phyloP scores from a whole-genome alignment of 192 early-diverging fungal genomes.

The Coemansia sp. region DNA sequence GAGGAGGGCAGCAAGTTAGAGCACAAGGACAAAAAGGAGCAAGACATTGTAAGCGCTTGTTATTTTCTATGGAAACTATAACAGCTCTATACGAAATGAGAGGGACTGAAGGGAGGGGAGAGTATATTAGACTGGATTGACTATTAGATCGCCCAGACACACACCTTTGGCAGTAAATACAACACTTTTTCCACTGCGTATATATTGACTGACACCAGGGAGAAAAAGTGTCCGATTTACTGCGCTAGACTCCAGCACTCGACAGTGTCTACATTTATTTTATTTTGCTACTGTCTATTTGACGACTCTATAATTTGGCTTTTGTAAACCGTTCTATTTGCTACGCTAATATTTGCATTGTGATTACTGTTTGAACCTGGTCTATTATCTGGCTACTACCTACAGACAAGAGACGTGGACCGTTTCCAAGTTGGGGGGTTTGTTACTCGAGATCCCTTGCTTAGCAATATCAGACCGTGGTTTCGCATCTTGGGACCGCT shows the following conservation, averaged over 20 bases:
- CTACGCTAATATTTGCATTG: not conserved
- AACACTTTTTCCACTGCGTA: not conserved
- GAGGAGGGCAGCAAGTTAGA: not conserved
- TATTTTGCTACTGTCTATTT: slow-evolving; percentile 3
- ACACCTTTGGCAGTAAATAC: not conserved
- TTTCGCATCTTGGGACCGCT: not conserved
- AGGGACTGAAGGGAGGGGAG: not conserved
- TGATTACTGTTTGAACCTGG: not conserved
- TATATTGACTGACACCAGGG: not conserved
- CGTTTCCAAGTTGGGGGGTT: not conserved
- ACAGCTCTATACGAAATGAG: not conserved
- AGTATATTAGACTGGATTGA: not conserved
- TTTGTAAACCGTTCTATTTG: not conserved
- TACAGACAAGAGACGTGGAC: not conserved
- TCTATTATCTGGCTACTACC: not conserved
- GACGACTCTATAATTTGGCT: not conserved
- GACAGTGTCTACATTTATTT: not conserved
- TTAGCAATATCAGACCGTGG: slow-evolving; percentile 6
- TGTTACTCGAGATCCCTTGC: slow-evolving; percentile 3
- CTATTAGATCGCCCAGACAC: not conserved
- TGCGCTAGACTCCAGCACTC: not conserved
- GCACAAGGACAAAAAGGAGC: not conserved
- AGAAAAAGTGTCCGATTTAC: not conserved
- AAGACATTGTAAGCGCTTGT: not conserved
- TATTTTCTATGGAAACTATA: not conserved